phyloP scores from a whole-genome alignment of 345 rosid species.

The Gossypium thurberi region DNA sequence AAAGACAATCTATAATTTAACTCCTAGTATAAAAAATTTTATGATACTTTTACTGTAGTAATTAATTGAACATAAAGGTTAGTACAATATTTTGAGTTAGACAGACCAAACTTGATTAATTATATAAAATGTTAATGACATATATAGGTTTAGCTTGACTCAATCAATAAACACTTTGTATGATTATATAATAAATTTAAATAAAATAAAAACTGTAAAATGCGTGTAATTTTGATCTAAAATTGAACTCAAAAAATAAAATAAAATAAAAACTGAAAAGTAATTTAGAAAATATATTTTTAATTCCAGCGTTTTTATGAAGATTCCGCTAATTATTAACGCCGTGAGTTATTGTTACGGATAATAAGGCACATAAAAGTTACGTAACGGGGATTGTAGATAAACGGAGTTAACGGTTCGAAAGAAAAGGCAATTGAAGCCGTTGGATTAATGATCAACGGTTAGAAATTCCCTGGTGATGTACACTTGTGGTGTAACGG shows the following conservation, averaged over 20 bases:
- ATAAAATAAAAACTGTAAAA: no score
- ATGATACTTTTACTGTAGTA: no score
- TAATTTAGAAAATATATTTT: background rate
- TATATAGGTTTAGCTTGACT: no score
- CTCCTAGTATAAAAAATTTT: no score
- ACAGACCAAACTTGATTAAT: no score
- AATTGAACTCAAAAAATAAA: background rate
- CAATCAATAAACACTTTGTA: no score
- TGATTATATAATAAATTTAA: no score
- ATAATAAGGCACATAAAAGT: background rate
- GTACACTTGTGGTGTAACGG: conserved; percentile 9
- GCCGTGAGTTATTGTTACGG: background rate
- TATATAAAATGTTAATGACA: no score
- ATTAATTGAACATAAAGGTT: no score
- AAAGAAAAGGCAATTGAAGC: conserved; percentile 6
- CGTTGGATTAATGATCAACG: conserved; percentile 24
- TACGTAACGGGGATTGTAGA: conserved; percentile 9
- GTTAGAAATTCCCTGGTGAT: conserved; percentile 3
- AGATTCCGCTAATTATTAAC: conserved; percentile 28
- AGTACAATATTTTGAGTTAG: no score
- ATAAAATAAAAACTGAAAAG: background rate
- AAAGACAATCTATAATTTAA: no score
- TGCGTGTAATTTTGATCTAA: no score
- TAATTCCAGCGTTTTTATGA: background rate
- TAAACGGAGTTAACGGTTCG: conserved; percentile 18